Percentiles rank a stretch among this genome's conserved stretches.
These are phyloP conservation scores for Hymenoscyphus occultus DNA, from an alignment of 2,329 filamentous ascomycete species.

Conservation along the genomic window DNA sequence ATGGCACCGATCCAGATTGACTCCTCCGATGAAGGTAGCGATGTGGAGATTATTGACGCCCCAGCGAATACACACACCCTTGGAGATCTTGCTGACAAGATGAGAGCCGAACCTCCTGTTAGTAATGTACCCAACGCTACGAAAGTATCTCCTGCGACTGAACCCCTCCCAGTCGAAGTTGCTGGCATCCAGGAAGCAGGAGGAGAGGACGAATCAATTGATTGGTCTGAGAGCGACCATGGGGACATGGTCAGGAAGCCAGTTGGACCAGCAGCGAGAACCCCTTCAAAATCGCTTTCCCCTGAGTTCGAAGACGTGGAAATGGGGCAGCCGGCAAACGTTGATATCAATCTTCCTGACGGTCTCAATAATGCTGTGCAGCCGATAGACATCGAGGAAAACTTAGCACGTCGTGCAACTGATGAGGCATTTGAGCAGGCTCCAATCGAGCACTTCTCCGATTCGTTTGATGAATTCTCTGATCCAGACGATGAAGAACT, in stretches of 20 bases:
- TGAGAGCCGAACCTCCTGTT: constrained; percentile 30
- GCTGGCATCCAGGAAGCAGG: constrained; percentile 5
- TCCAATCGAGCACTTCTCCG: constrained; percentile 20
- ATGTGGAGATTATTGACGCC: constrained; percentile 56
- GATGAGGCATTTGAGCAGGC: constrained; percentile 26
- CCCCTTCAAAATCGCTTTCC: constrained; percentile 39
- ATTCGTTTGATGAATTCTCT: constrained; percentile 60
- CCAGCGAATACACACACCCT: constrained; percentile 27
- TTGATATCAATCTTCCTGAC: background rate
- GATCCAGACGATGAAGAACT: constrained; percentile 93
- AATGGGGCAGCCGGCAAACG: constrained; percentile 28
- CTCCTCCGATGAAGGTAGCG: constrained; percentile 55
- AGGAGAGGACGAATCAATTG: constrained; percentile 37
- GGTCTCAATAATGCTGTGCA: constrained; percentile 13
- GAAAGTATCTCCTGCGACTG: constrained; percentile 9
- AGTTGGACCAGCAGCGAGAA: constrained; percentile 18
- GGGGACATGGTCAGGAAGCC: constrained; percentile 27
- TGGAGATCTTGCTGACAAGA: constrained; percentile 34
- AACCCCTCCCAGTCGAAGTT: background rate
- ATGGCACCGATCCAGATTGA: constrained; percentile 59
- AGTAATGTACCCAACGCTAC: constrained; percentile 31
- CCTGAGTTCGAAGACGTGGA: constrained; percentile 51
- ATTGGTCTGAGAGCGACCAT: constrained; percentile 54
- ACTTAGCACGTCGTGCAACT: constrained; percentile 16
- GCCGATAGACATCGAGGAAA: constrained; percentile 22